phyloP scores from a whole-genome alignment of 495 filamentous ascomycete genomes.

The Pyronema omphalodes region DNA sequence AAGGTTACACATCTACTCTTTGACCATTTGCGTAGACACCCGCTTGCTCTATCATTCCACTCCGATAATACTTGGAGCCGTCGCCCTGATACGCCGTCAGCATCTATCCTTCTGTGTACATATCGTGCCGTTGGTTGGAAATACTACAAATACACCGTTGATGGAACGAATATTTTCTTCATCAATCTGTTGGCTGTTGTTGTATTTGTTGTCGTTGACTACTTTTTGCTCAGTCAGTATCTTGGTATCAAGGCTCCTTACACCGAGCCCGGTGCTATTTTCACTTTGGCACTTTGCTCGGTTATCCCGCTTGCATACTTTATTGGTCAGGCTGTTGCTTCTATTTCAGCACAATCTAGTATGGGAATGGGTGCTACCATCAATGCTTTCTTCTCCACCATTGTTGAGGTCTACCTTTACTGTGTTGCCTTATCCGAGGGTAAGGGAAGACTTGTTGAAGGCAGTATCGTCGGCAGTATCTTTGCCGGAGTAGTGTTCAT shows the following conservation, averaged over 20 bases:
- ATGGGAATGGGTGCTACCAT: conserved; percentile 98
- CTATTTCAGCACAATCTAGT: conserved; percentile 95
- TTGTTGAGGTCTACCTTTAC: conserved; percentile 97
- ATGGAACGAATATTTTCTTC: conserved; percentile 96
- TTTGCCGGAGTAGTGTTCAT: conserved; percentile 93
- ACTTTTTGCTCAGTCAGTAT: conserved; percentile 49
- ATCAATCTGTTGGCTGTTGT: conserved; percentile 90
- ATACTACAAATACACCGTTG: conserved; percentile 99
- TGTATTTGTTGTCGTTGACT: conserved; percentile 82
- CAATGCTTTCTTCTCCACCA: conserved; percentile 97
- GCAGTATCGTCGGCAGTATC: conserved; percentile 91
- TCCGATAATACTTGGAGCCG: conserved; percentile 63
- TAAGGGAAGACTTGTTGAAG: conserved; percentile 84
- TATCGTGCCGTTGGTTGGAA: conserved; percentile 85
- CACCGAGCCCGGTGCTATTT: conserved; percentile 68
- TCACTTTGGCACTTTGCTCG: conserved; percentile 65
- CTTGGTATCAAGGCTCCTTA: conserved; percentile 46
- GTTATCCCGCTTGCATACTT: conserved; percentile 98
- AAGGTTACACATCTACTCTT: conserved; percentile 81
- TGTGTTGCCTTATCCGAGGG: conserved; percentile 86
- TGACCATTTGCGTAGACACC: conserved; percentile 82
- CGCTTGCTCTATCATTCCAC: conserved; percentile 81
- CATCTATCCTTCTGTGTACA: conserved; percentile 85
- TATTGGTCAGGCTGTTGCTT: conserved; percentile 97
- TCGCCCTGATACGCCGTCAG: conserved; percentile 45